Conservation (phyloP, 2,329 filamentous ascomycete genomes). For the Sporothrix humicola region DNA sequence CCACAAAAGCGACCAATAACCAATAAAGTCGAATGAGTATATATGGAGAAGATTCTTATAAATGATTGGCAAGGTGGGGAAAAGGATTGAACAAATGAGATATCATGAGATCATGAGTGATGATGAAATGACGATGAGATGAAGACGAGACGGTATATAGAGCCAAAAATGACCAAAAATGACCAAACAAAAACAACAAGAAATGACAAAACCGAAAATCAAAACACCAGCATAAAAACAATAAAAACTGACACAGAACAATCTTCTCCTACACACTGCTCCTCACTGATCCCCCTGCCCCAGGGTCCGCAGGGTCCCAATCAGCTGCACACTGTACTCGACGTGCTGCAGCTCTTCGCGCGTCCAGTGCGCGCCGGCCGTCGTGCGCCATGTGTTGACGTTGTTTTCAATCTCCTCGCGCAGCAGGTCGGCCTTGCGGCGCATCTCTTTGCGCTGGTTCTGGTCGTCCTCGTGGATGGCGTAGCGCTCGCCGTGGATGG, state of each 20-base stretch:
- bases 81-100: background rate
- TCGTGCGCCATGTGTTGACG: slow-evolving; percentile 26
- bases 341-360: slow-evolving; percentile 29
- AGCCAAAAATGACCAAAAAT: no score
- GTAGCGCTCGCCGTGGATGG: slow-evolving; percentile 32
- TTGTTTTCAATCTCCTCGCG: slow-evolving; percentile 33
- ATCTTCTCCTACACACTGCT: background rate
- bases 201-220: background rate
- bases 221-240: background rate
- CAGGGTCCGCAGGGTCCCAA: slow-evolving; percentile 20
- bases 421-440: slow-evolving; percentile 31
- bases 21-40: background rate
- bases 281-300: background rate
- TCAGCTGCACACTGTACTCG: slow-evolving; percentile 21
- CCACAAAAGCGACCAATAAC: no score
- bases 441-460: slow-evolving; percentile 10
- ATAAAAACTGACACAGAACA: background rate
- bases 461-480: slow-evolving; percentile 27
- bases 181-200: background rate
- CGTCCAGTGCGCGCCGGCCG: slow-evolving; percentile 27
- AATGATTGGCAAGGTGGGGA: background rate
- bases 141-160: background rate
- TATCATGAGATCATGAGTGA: background rate
- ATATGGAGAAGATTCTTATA: background rate
- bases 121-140: background rate